Evolutionary conservation across 208 protist genomes (phyloP).

Genomic region (Trypanosoma lewisi): DNA sequence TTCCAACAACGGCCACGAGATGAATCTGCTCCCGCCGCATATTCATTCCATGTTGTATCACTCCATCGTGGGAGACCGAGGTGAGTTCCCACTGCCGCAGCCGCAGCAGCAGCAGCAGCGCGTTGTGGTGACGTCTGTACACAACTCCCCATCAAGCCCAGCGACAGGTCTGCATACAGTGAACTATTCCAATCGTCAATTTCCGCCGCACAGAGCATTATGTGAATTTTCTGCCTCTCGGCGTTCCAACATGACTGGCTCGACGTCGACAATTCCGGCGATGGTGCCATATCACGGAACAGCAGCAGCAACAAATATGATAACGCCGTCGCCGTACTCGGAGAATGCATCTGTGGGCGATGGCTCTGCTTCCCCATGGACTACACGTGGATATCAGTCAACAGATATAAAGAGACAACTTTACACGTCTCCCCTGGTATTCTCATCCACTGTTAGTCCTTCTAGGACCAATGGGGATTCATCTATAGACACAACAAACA

Average conservation of each 20-base stretch:
- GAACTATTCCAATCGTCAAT: background rate
- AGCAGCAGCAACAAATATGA: background rate
- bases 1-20: background rate
- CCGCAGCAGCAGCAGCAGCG: background rate
- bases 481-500: conserved; percentile 9
- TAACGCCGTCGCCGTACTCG: conserved; percentile 14
- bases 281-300: no score
- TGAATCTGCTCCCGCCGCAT: conserved; percentile 10
- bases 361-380: background rate
- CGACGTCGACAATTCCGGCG: background rate
- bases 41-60: conserved; percentile 20
- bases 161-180: background rate
- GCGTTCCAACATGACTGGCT: background rate
- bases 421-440: background rate
- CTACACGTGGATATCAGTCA: conserved; percentile 18
- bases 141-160: background rate
- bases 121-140: background rate
- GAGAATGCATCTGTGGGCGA: conserved; percentile 14
- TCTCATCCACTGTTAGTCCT: background rate
- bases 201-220: background rate
- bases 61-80: background rate
- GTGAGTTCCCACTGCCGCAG: background rate
- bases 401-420: conserved; percentile 7
- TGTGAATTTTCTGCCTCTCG: background rate
- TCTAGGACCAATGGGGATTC: background rate